These are phyloP conservation scores for Pleurotus pulmonarius DNA, from an alignment of 768 basidiomycete species.

Conservation along the genomic window DNA sequence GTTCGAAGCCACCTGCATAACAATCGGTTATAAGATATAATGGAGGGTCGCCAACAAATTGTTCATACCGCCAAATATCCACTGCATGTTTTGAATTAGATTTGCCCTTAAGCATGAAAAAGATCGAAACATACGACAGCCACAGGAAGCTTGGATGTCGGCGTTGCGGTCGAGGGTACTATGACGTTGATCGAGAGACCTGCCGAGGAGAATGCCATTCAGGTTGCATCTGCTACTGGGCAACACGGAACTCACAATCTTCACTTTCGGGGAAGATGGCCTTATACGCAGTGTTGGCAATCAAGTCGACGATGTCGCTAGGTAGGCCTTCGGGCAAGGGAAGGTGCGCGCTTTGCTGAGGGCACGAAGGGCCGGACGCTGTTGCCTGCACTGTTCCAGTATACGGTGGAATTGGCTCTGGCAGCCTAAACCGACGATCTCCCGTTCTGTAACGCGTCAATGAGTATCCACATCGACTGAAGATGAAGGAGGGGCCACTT, in stretches of 20 bases:
- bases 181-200: constrained; percentile 54
- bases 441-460: neutral
- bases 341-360: constrained; percentile 36
- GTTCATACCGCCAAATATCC: constrained; percentile 44
- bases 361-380: constrained; percentile 29
- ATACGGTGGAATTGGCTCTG: constrained; percentile 23
- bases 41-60: neutral
- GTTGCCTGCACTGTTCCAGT: constrained; percentile 24
- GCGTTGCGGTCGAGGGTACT: constrained; percentile 35
- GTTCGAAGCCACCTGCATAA: constrained; percentile 36
- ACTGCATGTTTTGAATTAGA: constrained; percentile 23
- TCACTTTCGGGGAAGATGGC: constrained; percentile 31
- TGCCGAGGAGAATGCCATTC: constrained; percentile 9
- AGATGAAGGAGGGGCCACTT: constrained; percentile 14
- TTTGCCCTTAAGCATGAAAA: neutral
- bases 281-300: constrained; percentile 26
- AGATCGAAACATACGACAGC: constrained; percentile 37
- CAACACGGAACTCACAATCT: constrained; percentile 36
- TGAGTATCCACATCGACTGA: neutral
- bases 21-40: neutral
- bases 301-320: constrained; percentile 26
- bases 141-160: constrained; percentile 46
- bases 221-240: neutral
- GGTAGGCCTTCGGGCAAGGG: constrained; percentile 32
- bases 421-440: constrained; percentile 19